Conservation (phyloP, 495 filamentous ascomycete genomes). For the Penicillium ucsense region DNA sequence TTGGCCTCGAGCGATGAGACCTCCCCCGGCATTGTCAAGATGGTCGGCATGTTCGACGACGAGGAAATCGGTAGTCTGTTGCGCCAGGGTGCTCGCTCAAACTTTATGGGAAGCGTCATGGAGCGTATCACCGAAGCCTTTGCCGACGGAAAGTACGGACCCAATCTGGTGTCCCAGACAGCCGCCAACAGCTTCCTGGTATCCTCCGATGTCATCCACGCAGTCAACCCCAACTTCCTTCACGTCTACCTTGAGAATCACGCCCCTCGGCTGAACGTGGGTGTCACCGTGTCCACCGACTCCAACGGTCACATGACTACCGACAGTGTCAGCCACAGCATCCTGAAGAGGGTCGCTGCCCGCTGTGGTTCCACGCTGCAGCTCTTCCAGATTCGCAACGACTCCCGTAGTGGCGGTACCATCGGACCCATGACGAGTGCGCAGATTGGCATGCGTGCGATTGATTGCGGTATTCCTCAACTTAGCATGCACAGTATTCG, state of each 20-base stretch:
- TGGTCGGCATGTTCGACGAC: slow-evolving; percentile 88
- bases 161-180: slow-evolving; percentile 68
- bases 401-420: slow-evolving; percentile 77
- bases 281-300: slow-evolving; percentile 75
- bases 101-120: slow-evolving; percentile 71
- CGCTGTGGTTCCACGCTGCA: slow-evolving; percentile 62
- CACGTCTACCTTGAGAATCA: slow-evolving; percentile 74
- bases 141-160: slow-evolving; percentile 38
- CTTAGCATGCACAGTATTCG: slow-evolving; percentile 92
- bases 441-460: slow-evolving; percentile 71
- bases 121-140: slow-evolving; percentile 74
- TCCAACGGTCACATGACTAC: slow-evolving; percentile 90
- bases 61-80: slow-evolving; percentile 90
- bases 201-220: slow-evolving; percentile 88
- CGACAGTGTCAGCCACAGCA: slow-evolving; percentile 67
- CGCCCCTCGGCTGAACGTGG: slow-evolving; percentile 80
- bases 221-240: slow-evolving; percentile 89
- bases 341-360: slow-evolving; percentile 66
- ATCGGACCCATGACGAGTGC: slow-evolving; percentile 87
- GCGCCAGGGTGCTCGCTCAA: slow-evolving; percentile 81
- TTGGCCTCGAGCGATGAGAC: slow-evolving; percentile 51
- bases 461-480: slow-evolving; percentile 88
- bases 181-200: slow-evolving; percentile 90
- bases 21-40: slow-evolving; percentile 55
- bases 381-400: slow-evolving; percentile 92